Base-by-base conservation (phyloP, 2,329 filamentous ascomycete genomes). In the Verticillium longisporum region DNA sequence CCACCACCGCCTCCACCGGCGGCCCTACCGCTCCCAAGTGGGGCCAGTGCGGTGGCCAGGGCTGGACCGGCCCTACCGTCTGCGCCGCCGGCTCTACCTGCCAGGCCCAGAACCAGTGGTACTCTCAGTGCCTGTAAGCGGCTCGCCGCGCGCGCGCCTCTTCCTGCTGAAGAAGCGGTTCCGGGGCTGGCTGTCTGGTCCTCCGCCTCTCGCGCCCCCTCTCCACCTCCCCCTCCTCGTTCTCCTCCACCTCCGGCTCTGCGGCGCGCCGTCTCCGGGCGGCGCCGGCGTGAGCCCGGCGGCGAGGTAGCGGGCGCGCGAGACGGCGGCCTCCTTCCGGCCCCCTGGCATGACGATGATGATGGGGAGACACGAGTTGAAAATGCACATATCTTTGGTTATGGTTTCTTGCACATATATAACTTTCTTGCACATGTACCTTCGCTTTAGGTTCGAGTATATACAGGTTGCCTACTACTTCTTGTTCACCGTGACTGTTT, bases 101-200 rank as follows among this genome's bases (percentile, higher is more conserved):
- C 70, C 69, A 65, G 50, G 70, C 68, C 57, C 38, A 69, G 60
- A 79, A 78, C 67, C 68, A 70, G 54, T 78, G 66, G 63, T 79
- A 78, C 69, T 74, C 61, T 15, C 77, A 79, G 66, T 79, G 77
- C 65, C 62, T 76, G 62, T 78, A 70, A 59, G 37, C 56, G 26
- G 26, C 26, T 26, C 26, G 26, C 26, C 26, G 26, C 26, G 26
- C 26, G 56, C 56, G 21, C 34, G 6, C 34, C 13, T 36, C 34
- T 26, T 36, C 56, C 36, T 15, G 18, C 56, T 21, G 45, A 53
- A 53, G 45, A 26, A 18, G 15, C 26, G 26, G 26, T 31, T 31
- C 26, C 26, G 26, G 26, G 4, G 26, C 26, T 4, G 26, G 26
- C 26, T 31, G 4, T 31, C 26, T 31, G 26, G 26, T 31, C 26